Percentiles rank a stretch among this genome's conserved stretches.
These are phyloP conservation scores for Limonomyces culmigenus DNA, from an alignment of 1,284 basidiomycete genomes.

Conservation along the genomic window DNA sequence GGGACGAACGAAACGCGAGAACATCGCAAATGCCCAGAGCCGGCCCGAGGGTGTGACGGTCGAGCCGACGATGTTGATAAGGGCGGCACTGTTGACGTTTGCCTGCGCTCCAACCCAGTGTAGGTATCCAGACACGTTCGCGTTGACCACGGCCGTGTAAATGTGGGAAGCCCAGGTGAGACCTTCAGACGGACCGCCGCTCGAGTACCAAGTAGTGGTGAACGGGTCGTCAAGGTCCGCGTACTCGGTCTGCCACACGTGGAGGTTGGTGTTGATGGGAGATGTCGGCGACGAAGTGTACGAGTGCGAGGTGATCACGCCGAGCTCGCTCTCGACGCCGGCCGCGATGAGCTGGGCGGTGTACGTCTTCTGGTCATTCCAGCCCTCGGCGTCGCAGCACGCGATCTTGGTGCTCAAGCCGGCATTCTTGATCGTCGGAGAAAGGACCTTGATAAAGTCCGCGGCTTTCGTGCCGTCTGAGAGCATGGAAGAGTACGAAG, in stretches of 20 bases:
- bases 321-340: slow-evolving; percentile 8
- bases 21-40: slow-evolving; percentile 12
- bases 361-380: slow-evolving; percentile 9
- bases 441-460: slow-evolving; percentile 11
- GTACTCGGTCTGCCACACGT: slow-evolving; percentile 11
- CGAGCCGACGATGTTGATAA: slow-evolving; percentile 8
- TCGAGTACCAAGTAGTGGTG: slow-evolving; percentile 8
- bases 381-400: slow-evolving; percentile 12
- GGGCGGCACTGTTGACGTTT: slow-evolving; percentile 8
- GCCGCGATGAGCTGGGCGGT: slow-evolving; percentile 8
- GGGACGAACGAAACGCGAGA: slow-evolving; percentile 10
- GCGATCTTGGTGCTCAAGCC: slow-evolving; percentile 7
- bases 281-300: slow-evolving; percentile 7
- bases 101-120: slow-evolving; percentile 11
- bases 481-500: slow-evolving; percentile 11
- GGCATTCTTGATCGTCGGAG: slow-evolving; percentile 7
- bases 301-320: slow-evolving; percentile 10
- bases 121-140: slow-evolving; percentile 9
- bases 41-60: slow-evolving; percentile 8
- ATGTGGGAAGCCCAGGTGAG: slow-evolving; percentile 10
- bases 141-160: slow-evolving; percentile 9
- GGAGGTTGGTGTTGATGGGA: slow-evolving; percentile 7
- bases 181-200: slow-evolving; percentile 10
- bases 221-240: slow-evolving; percentile 9
- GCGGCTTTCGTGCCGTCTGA: slow-evolving; percentile 11